A percentile compares a stretch with the other conserved stretches of the same genome.
These are phyloP conservation scores for Aspergillus terreus DNA, from an alignment of 2,329 filamentous ascomycete genomes.

Conservation along the genomic window DNA sequence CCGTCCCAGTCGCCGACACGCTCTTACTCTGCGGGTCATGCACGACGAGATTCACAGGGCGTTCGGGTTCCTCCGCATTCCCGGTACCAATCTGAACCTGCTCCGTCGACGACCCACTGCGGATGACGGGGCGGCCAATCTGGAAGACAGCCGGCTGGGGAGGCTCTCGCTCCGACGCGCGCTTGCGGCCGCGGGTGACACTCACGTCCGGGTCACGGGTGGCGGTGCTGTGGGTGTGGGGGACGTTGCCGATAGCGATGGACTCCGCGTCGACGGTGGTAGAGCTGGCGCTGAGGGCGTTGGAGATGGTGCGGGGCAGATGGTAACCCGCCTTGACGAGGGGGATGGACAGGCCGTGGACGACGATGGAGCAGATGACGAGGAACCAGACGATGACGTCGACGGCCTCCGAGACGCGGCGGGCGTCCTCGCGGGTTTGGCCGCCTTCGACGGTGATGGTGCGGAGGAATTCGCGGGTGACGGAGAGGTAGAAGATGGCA, in stretches of 20 bases:
- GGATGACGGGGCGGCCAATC: slow-evolving; percentile 25
- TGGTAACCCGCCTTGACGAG: slow-evolving; percentile 51
- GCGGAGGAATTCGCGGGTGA: slow-evolving; percentile 70
- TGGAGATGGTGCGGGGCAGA: slow-evolving; percentile 45
- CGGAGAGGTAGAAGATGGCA: slow-evolving; percentile 84
- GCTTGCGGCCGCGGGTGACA: slow-evolving; percentile 25
- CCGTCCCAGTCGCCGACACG: background rate
- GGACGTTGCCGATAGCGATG: slow-evolving; percentile 24
- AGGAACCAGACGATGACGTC: slow-evolving; percentile 82
- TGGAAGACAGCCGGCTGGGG: slow-evolving; percentile 23
- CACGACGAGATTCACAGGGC: slow-evolving; percentile 30
- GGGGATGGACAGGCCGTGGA: slow-evolving; percentile 80
- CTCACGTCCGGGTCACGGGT: slow-evolving; percentile 15
- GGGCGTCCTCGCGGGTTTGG: slow-evolving; percentile 61
- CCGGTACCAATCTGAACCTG: slow-evolving; percentile 20
- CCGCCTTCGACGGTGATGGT: slow-evolving; percentile 55
- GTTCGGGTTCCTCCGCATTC: slow-evolving; percentile 26
- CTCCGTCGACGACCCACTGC: slow-evolving; percentile 11
- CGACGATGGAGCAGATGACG: slow-evolving; percentile 75
- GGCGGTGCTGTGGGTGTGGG: slow-evolving; percentile 33
- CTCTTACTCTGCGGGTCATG: background rate
- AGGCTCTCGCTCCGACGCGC: slow-evolving; percentile 12
- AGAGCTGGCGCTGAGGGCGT: slow-evolving; percentile 39
- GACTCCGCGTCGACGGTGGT: slow-evolving; percentile 26
- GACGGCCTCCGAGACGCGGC: slow-evolving; percentile 62